Conservation (phyloP, 2,329 filamentous ascomycete genomes). For the Fusarium sp. region DNA sequence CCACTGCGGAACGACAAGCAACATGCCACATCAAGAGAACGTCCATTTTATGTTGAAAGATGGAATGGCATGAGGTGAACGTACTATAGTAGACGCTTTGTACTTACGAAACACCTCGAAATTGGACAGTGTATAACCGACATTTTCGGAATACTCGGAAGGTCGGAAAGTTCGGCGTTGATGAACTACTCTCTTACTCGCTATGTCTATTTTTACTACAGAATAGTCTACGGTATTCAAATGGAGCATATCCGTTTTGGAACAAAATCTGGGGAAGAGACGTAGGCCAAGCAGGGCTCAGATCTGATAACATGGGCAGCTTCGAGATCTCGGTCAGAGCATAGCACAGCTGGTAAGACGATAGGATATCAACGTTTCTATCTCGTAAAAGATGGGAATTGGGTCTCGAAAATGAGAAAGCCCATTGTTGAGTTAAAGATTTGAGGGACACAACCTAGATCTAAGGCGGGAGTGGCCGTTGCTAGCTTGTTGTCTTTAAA, state of each 20-base stretch:
- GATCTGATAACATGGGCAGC: neutral
- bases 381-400: conserved; percentile 21
- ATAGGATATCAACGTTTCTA: neutral
- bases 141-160: neutral
- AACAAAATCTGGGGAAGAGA: conserved; percentile 8
- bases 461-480: conserved; percentile 33
- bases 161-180: neutral
- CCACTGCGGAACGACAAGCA: neutral
- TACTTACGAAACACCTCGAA: neutral
- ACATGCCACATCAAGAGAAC: neutral
- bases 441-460: neutral
- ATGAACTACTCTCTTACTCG: neutral
- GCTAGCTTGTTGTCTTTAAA: conserved; percentile 7
- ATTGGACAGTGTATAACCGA: neutral
- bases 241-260: neutral
- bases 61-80: neutral
- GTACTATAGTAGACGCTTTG: too few relatives aligned
- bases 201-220: neutral
- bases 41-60: neutral
- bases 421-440: neutral
- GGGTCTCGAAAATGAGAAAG: neutral
- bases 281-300: neutral
- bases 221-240: neutral
- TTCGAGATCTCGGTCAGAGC: neutral
- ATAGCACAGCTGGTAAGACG: neutral